Conservation (phyloP, 108 stramenopile species). For the Nitzschia putrida region DNA sequence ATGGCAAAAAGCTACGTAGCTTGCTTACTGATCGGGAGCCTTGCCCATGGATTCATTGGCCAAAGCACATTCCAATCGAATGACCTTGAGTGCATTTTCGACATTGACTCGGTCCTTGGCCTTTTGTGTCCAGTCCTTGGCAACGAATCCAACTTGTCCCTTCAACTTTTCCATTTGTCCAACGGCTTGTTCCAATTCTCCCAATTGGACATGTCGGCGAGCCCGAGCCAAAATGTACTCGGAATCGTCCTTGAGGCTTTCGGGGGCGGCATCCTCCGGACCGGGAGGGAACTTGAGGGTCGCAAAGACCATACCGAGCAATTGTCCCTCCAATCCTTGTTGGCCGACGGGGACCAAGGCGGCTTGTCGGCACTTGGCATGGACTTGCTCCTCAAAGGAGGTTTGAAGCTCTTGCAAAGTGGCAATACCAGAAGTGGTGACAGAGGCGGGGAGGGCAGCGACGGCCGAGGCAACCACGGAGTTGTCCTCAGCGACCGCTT, state of each 20-base stretch:
- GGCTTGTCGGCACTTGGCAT: constrained; percentile 63
- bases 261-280: constrained; percentile 61
- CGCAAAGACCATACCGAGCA: constrained; percentile 75
- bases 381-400: constrained; percentile 58
- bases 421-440: constrained; percentile 57
- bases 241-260: constrained; percentile 54
- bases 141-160: constrained; percentile 76
- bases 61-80: constrained; percentile 81
- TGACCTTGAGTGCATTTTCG: constrained; percentile 79
- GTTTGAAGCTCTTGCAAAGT: constrained; percentile 78
- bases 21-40: background rate
- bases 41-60: constrained; percentile 64
- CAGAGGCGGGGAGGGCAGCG: constrained; percentile 26
- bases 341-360: constrained; percentile 76
- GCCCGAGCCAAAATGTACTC: constrained; percentile 74
- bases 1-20: no score
- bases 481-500: constrained; percentile 59
- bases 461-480: constrained; percentile 34
- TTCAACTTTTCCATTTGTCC: constrained; percentile 62
- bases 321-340: constrained; percentile 68
- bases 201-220: constrained; percentile 65
- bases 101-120: constrained; percentile 73
- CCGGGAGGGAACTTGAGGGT: constrained; percentile 65
- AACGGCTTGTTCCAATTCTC: constrained; percentile 75
- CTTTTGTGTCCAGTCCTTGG: constrained; percentile 69